Evolutionary conservation across 768 basidiomycete genomes (phyloP).

Genomic region (Auriscalpium orientale): DNA sequence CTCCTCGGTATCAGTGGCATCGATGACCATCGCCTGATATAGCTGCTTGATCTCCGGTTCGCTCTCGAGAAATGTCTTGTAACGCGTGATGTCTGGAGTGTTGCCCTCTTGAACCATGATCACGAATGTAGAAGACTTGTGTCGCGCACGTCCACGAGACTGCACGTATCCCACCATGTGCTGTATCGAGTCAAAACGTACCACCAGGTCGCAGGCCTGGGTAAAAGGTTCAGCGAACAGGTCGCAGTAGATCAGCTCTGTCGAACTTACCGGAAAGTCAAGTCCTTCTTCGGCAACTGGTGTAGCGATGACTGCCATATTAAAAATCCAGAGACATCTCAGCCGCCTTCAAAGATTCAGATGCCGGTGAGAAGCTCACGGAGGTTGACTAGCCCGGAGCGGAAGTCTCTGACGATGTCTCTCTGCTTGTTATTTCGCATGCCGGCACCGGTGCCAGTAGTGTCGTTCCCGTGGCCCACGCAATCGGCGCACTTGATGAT

Average conservation of each 20-base stretch:
- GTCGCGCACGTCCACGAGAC: slow-evolving; percentile 80
- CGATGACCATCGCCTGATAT: slow-evolving; percentile 41
- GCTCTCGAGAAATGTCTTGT: slow-evolving; percentile 46
- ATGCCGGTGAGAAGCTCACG: slow-evolving; percentile 34
- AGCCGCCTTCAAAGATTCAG: neutral
- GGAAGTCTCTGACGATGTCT: slow-evolving; percentile 57
- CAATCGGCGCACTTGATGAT: slow-evolving; percentile 56
- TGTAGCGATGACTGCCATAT: slow-evolving; percentile 62
- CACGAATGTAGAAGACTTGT: slow-evolving; percentile 67
- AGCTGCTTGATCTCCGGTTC: slow-evolving; percentile 59
- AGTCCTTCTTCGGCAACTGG: slow-evolving; percentile 90
- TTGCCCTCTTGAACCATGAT: slow-evolving; percentile 71
- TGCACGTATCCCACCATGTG: slow-evolving; percentile 87
- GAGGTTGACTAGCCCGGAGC: slow-evolving; percentile 57
- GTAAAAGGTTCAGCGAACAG: slow-evolving; percentile 5
- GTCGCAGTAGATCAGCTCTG: neutral
- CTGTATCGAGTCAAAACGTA: slow-evolving; percentile 76
- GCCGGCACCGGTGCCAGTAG: slow-evolving; percentile 36
- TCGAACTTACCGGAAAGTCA: slow-evolving; percentile 64
- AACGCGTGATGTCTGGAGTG: slow-evolving; percentile 45
- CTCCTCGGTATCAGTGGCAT: slow-evolving; percentile 30
- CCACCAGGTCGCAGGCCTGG: slow-evolving; percentile 77
- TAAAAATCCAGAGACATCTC: neutral
- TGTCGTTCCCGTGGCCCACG: slow-evolving; percentile 51
- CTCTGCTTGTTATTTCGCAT: slow-evolving; percentile 48